Evolutionary conservation across 106 monocot species (phyloP).

Genomic region (Gastrodia elata): DNA sequence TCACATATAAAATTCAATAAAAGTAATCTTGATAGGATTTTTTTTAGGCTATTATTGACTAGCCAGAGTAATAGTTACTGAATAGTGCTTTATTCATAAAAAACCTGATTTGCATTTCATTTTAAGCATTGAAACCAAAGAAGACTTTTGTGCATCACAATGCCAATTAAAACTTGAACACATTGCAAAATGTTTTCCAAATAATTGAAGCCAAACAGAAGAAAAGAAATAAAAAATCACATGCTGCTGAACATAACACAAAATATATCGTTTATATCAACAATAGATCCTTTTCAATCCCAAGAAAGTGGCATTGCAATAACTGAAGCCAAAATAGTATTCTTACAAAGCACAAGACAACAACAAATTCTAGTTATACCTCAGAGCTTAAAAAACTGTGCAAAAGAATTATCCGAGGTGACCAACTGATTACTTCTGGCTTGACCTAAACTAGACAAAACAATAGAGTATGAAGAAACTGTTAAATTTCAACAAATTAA

Average conservation of each 20-base stretch:
- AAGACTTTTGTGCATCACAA: too few relatives aligned
- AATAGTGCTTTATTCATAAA: too few relatives aligned
- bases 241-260: not conserved
- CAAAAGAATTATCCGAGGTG: slow-evolving; percentile 61
- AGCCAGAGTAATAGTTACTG: too few relatives aligned
- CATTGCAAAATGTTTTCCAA: not conserved
- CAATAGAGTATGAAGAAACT: not conserved
- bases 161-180: too few relatives aligned
- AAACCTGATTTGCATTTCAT: too few relatives aligned
- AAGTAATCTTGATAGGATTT: too few relatives aligned
- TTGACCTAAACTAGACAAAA: slow-evolving; percentile 41
- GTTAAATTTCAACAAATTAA: slow-evolving; percentile 1
- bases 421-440: slow-evolving; percentile 76
- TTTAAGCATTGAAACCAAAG: too few relatives aligned
- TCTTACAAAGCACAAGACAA: not conserved
- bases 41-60: too few relatives aligned
- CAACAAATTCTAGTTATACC: slow-evolving; percentile 22
- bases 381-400: slow-evolving; percentile 69
- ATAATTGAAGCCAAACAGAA: not conserved
- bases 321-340: not conserved
- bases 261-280: not conserved
- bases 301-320: not conserved
- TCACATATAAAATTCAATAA: too few relatives aligned
- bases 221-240: not conserved
- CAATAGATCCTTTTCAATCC: not conserved